Conservation (phyloP, 2,329 filamentous ascomycete species). For the Knoxdaviesia proteae region DNA sequence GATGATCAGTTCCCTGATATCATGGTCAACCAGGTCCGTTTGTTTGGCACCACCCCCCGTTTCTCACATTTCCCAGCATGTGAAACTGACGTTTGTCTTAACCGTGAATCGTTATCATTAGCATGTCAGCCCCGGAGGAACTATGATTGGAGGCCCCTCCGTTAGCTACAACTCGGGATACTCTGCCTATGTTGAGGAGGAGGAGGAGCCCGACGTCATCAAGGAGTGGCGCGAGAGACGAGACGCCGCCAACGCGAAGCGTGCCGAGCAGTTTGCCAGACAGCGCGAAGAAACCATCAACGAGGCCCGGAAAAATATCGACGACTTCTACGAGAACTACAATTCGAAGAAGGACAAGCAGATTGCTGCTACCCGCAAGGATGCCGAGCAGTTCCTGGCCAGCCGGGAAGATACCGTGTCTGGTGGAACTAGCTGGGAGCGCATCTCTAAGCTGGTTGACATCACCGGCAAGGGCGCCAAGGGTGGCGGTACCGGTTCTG, state of each 20-base stretch:
- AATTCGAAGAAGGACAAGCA: slow-evolving; percentile 95
- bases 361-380: slow-evolving; percentile 68
- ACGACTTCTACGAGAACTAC: slow-evolving; percentile 99
- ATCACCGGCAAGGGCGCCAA: slow-evolving; percentile 78
- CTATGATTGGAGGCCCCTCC: slow-evolving; percentile 51
- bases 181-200: slow-evolving; percentile 32
- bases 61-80: slow-evolving; percentile 1
- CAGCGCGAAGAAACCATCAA: slow-evolving; percentile 73
- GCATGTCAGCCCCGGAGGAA: slow-evolving; percentile 54
- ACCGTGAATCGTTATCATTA: slow-evolving; percentile 12
- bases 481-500: slow-evolving; percentile 72
- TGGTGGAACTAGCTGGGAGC: slow-evolving; percentile 94
- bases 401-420: slow-evolving; percentile 82
- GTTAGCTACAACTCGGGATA: slow-evolving; percentile 42
- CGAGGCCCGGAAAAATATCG: slow-evolving; percentile 82
- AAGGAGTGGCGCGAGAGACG: slow-evolving; percentile 83
- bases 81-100: background rate
- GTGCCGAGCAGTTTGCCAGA: slow-evolving; percentile 60
- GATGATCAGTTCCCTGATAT: slow-evolving; percentile 85
- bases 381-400: slow-evolving; percentile 80
- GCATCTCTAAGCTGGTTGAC: slow-evolving; percentile 94
- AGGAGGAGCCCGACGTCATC: slow-evolving; percentile 76
- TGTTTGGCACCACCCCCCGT: background rate
- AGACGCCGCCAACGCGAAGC: slow-evolving; percentile 62
- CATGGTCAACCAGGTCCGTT: slow-evolving; percentile 42